Evolutionary conservation across 2,329 filamentous ascomycete genomes (phyloP).

Genomic region (Ceratocystis alfenasii): DNA sequence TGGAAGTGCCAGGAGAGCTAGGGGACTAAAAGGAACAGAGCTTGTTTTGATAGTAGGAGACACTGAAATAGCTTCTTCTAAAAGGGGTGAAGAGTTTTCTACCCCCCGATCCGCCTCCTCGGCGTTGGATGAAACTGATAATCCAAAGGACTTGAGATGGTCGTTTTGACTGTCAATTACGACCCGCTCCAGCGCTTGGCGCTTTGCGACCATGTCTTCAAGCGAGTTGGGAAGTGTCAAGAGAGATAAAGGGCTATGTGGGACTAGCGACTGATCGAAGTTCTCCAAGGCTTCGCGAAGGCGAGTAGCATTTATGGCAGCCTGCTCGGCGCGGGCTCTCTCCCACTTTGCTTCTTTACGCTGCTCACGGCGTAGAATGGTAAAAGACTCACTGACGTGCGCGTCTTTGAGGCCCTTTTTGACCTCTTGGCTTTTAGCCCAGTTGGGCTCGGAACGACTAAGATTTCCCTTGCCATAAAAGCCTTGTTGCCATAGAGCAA

Average conservation of each 20-base stretch:
- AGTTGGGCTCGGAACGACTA: slow-evolving; percentile 88
- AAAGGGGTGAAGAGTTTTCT: neutral
- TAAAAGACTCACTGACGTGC: slow-evolving; percentile 72
- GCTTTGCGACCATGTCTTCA: slow-evolving; percentile 28
- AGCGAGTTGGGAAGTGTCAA: slow-evolving; percentile 46
- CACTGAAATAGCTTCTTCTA: neutral
- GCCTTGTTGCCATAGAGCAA: slow-evolving; percentile 86
- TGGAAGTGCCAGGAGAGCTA: slow-evolving; percentile 11
- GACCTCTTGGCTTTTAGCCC: slow-evolving; percentile 73
- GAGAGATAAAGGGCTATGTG: slow-evolving; percentile 35
- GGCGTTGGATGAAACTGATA: neutral
- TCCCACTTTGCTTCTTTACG: slow-evolving; percentile 80
- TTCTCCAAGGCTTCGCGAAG: slow-evolving; percentile 33
- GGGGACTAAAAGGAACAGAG: slow-evolving; percentile 14
- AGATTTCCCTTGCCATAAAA: slow-evolving; percentile 93
- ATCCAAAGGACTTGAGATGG: slow-evolving; percentile 16
- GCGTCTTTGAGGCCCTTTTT: slow-evolving; percentile 51
- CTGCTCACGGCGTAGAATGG: slow-evolving; percentile 63
- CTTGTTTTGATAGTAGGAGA: neutral
- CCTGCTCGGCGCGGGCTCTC: slow-evolving; percentile 73
- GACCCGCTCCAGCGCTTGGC: slow-evolving; percentile 7
- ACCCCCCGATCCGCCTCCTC: neutral
- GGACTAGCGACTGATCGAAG: slow-evolving; percentile 23
- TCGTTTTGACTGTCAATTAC: slow-evolving; percentile 19
- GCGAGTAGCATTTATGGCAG: slow-evolving; percentile 63